A percentile compares a stretch with the other conserved stretches of the same genome.
Evolutionary conservation across 192 early-diverging fungal genomes (phyloP).

Genomic region (Chytriomyces sp.): DNA sequence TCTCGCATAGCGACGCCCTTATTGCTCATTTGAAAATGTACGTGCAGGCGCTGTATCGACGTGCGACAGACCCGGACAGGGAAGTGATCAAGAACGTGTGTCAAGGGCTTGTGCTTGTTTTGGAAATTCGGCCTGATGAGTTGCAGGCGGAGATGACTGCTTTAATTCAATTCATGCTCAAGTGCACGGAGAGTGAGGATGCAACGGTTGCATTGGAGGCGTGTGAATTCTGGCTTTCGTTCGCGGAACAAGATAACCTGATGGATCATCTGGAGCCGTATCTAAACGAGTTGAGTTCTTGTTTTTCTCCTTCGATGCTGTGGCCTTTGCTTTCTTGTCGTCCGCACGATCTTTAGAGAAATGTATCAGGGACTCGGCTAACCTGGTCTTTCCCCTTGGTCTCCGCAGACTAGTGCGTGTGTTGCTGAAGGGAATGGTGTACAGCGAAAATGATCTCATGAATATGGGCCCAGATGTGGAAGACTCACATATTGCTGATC

Average conservation of each 20-base stretch:
- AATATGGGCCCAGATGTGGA: constrained; percentile 70
- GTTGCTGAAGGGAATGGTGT: constrained; percentile 94
- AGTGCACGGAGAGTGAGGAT: constrained; percentile 81
- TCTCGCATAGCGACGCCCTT: constrained; percentile 73
- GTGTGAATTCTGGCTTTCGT: constrained; percentile 97
- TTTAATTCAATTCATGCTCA: constrained; percentile 95
- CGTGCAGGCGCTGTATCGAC: constrained; percentile 78
- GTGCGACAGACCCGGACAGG: constrained; percentile 80
- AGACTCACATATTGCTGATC: constrained; percentile 86
- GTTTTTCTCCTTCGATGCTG: constrained; percentile 7
- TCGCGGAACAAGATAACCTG: constrained; percentile 90
- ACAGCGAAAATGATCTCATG: constrained; percentile 90
- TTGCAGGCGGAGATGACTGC: constrained; percentile 85
- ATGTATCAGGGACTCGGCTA: neutral
- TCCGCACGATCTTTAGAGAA: neutral
- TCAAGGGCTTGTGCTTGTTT: constrained; percentile 88
- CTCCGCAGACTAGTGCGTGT: constrained; percentile 80
- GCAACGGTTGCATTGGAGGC: constrained; percentile 93
- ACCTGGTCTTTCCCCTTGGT: too few species aligned
- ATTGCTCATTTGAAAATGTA: constrained; percentile 58
- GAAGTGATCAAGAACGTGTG: constrained; percentile 92
- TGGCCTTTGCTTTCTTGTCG: too few species aligned
- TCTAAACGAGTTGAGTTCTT: constrained; percentile 32
- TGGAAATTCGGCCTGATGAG: constrained; percentile 84
- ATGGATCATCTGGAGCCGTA: constrained; percentile 61